phyloP scores from a whole-genome alignment of 2,329 filamentous ascomycete genomes.

The Sordariomycetes sp. region DNA sequence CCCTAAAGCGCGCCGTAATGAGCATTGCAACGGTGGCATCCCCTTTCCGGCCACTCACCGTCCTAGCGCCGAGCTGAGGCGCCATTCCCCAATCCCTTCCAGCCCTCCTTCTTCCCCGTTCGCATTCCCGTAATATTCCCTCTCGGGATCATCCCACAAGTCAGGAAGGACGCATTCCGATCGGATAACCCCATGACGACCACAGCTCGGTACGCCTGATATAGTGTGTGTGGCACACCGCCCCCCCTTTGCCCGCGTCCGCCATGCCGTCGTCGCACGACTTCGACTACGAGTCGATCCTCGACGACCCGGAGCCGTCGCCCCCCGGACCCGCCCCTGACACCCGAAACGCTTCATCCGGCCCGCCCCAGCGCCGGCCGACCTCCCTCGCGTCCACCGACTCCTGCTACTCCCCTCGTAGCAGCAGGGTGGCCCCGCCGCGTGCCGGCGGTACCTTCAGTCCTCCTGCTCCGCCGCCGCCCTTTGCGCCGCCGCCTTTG shows the following conservation, averaged over 20 bases:
- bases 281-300: not conserved
- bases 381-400: not conserved
- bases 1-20: not conserved
- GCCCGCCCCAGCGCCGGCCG: not conserved
- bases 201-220: too few relatives aligned
- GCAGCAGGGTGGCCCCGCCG: not conserved
- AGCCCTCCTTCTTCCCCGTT: not conserved
- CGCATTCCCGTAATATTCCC: not conserved
- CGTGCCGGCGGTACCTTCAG: not conserved
- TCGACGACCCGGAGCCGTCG: not conserved
- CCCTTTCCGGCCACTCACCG: constrained; percentile 5
- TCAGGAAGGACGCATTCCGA: not conserved
- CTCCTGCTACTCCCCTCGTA: not conserved
- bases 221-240: too few relatives aligned
- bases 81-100: not conserved
- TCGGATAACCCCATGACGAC: not conserved
- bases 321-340: constrained; percentile 3
- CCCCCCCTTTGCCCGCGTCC: not conserved
- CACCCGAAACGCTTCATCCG: constrained; percentile 3
- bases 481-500: not conserved
- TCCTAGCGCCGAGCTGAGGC: not conserved
- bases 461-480: not conserved
- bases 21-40: constrained; percentile 2
- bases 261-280: not conserved
- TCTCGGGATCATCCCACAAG: not conserved